Base-by-base conservation (phyloP, 192 early-diverging fungal genomes). In the Allomyces arbusculus region DNA sequence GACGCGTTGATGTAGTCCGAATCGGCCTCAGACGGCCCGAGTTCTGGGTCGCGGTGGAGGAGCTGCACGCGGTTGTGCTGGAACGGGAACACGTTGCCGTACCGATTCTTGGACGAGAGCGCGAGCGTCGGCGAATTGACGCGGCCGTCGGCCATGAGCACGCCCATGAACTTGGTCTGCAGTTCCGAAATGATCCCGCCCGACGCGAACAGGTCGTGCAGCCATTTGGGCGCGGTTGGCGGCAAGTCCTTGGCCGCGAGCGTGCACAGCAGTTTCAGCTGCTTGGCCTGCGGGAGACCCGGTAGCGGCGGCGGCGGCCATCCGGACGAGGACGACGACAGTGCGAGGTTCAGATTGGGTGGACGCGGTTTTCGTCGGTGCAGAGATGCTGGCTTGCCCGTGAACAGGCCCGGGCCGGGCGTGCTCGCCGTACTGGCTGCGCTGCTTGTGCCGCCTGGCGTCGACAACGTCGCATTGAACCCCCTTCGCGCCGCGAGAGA, bases 1-100 rank as follows among this genome's bases (percentile, higher is more conserved):
- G 50, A 58, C 50, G 50, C 50, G 50, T 58, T 58, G 50, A 58
- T 58, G 50, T 58, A 58, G 50, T 58, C 50, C 16, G 50, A 58
- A 14, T n/a, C 16, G 16, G 50, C 16, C 16, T 58, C 50, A 16
- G 50, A 14, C 16, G 50, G 50, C 3, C 16, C 12, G 16, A 58
- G 20, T 14, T 58, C 50, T 3, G 50, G 50, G 16, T n/a, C 16
- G 3, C 50, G 50, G 20, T 58, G 50, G 16, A n/a, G 50, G 0
- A 82, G 70, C 23, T 24, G 25, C 12, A 82, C 76, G 19, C 81
- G 69, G 66, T 61, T 73, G 22, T 65, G n/a, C 62, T 80, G 79
- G 68, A 69, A 82, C 22, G 81, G 81, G 16, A 78, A 61, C 24
- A 82, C 79, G 63, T 82, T 77, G 58, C 33, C 64, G 64, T 82